Conservation (phyloP, 441 rosid species). For the Raphanus hybrid region DNA sequence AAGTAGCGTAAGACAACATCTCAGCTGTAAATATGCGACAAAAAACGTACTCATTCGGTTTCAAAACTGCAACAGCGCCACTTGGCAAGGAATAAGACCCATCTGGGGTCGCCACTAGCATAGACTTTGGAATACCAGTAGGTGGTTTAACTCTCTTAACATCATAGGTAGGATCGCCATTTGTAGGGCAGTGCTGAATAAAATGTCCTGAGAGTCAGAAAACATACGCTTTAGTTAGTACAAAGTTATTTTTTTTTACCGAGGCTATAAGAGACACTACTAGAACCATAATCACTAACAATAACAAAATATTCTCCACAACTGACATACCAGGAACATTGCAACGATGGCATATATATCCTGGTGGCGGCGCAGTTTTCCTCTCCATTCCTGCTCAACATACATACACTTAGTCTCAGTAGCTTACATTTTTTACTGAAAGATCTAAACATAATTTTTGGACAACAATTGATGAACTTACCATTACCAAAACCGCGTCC, state of each 20-base stretch:
- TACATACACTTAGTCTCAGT: not conserved
- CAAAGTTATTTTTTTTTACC: not conserved
- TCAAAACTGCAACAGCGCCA: slow-evolving; percentile 92
- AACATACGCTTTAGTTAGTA: slow-evolving; percentile 17
- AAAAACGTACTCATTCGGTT: slow-evolving; percentile 85
- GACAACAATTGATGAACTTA: slow-evolving; percentile 20
- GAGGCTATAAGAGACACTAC: not conserved
- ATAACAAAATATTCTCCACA: slow-evolving; percentile 15
- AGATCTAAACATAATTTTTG: not conserved
- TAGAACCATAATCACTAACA: slow-evolving; percentile 3
- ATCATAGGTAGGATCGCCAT: slow-evolving; percentile 92
- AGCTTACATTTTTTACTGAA: not conserved
- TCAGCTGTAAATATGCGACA: not conserved
- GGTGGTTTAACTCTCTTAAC: slow-evolving; percentile 92
- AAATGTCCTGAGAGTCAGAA: slow-evolving; percentile 72
- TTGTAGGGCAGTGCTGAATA: slow-evolving; percentile 98
- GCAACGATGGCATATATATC: slow-evolving; percentile 96
- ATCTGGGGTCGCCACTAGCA: slow-evolving; percentile 89
- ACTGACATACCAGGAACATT: slow-evolving; percentile 76
- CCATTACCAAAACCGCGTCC: slow-evolving; percentile 93
- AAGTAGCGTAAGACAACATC: slow-evolving; percentile 1
- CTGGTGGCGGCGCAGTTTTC: slow-evolving; percentile 89
- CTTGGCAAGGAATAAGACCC: slow-evolving; percentile 96
- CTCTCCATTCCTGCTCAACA: slow-evolving; percentile 71
- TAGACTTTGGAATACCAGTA: slow-evolving; percentile 99